A percentile compares a stretch with the other conserved stretches of the same genome.
phyloP scores from a whole-genome alignment of 2,329 filamentous ascomycete species.

The Xylariaceae sp. region DNA sequence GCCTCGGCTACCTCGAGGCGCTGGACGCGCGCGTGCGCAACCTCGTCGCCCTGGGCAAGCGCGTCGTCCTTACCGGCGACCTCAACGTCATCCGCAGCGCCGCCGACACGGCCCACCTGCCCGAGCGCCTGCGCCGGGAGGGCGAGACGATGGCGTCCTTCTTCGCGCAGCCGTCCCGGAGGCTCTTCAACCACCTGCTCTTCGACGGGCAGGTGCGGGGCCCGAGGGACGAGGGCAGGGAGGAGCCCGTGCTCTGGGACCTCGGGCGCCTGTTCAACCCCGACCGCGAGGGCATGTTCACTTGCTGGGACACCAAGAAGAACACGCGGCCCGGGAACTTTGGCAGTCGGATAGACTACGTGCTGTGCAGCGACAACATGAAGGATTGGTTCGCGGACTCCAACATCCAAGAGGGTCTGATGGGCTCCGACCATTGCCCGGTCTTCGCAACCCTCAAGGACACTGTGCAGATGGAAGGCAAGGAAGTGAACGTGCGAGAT shows the following conservation, averaged over 20 bases:
- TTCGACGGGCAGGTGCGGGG: conserved; percentile 62
- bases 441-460: conserved; percentile 73
- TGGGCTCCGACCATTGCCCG: conserved; percentile 95
- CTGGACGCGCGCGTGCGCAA: conserved; percentile 83
- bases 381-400: conserved; percentile 71
- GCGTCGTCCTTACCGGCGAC: conserved; percentile 80
- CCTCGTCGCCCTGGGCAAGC: conserved; percentile 69
- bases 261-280: conserved; percentile 77
- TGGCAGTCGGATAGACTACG: conserved; percentile 87
- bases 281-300: conserved; percentile 81
- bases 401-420: conserved; percentile 86
- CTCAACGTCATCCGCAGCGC: conserved; percentile 68
- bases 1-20: conserved; percentile 69
- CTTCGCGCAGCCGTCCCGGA: conserved; percentile 61
- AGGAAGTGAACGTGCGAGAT: conserved; percentile 53
- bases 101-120: conserved; percentile 68
- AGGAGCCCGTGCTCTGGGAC: conserved; percentile 71
- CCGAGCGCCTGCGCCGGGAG: conserved; percentile 65
- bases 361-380: conserved; percentile 74
- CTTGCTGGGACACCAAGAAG: conserved; percentile 91
- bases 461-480: conserved; percentile 42
- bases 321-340: conserved; percentile 95
- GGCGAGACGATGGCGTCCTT: conserved; percentile 63
- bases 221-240: conserved; percentile 59
- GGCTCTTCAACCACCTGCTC: conserved; percentile 80